Conservation (phyloP, 805 yeast genomes). For the Candida krabiensis region DNA sequence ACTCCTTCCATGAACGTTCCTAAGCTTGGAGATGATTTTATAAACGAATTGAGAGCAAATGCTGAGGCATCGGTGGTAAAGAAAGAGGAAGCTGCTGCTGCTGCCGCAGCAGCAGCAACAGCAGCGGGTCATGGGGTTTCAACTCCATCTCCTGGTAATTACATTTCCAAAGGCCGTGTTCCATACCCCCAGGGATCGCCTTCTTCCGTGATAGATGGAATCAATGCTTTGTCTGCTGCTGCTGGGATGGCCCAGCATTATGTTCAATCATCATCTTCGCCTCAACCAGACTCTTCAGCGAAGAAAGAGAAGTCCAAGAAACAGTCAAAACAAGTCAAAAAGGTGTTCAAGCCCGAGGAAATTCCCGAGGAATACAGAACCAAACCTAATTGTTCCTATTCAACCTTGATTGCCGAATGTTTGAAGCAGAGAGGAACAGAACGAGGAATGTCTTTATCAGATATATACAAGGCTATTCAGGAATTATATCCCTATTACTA, state of each 20-base stretch:
- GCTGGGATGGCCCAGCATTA: constrained; percentile 15
- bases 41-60: constrained; percentile 29
- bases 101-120: constrained; percentile 24
- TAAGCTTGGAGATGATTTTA: constrained; percentile 27
- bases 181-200: background rate
- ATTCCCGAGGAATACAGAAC: constrained; percentile 84
- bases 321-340: constrained; percentile 55
- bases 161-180: background rate
- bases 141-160: constrained; percentile 3
- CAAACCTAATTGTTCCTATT: constrained; percentile 82
- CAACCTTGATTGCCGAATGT: constrained; percentile 78
- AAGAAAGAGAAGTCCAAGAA: constrained; percentile 39
- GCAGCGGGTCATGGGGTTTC: too few relatives aligned
- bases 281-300: constrained; percentile 3
- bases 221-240: constrained; percentile 14
- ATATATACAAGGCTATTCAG: constrained; percentile 82
- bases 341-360: constrained; percentile 73
- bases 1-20: constrained; percentile 19
- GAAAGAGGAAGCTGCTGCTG: constrained; percentile 28
- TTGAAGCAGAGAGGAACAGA: constrained; percentile 64
- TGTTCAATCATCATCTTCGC: constrained; percentile 5
- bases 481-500: constrained; percentile 88
- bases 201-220: constrained; percentile 11
- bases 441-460: constrained; percentile 78
- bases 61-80: constrained; percentile 31